Base-by-base conservation (phyloP, 768 basidiomycete species). In the Vararia minispora region DNA sequence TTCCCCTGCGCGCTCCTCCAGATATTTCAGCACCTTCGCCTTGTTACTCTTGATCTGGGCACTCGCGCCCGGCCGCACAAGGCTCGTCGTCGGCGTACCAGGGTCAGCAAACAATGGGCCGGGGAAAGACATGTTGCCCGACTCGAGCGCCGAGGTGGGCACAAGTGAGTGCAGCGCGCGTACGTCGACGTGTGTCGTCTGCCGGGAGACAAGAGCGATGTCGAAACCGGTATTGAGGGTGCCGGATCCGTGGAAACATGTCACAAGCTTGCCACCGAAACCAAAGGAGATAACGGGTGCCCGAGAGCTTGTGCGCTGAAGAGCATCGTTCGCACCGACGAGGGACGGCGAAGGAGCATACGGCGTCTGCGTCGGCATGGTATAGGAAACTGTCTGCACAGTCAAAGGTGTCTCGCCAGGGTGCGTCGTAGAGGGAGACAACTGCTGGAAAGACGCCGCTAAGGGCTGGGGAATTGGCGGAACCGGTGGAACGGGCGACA, bases 201-300 rank as follows among this genome's bases (percentile, higher is more conserved):
- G 74, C 22, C 82, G 73, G 12, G 78, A 74, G 10, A 80, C 73
- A 18, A 87, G 62, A 2, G 83, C 79, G 33, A 86, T 75, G 56
- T 88, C 81, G 54, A 87, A 80, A 29, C 83, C 79, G 14, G 80
- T 76, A 55, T 66, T 75, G 53, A 81, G 57, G 12, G 74, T 71
- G 10, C 71, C 62, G 36, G 73, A 68, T 22, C 74, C 72, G 48
- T 87, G 89, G 64, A 94, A 95, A 56, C 86, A 92, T 6, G 87
- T 80, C 7, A 92, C 71, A 41, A 97, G 51, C 52, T 82, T 83
- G 9, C 92, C 92, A n/a, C 90, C 90, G 50, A 92, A 91, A 0
- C 94, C 94, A 50, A 97, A 95, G 44, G 76, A 82, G 38, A 92
- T 64, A 21, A 95, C 66, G 0, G 92, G 92, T 7, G 79, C 74